Evolutionary conservation across 106 monocot species (phyloP).

Genomic region (Ottelia alismoides): DNA sequence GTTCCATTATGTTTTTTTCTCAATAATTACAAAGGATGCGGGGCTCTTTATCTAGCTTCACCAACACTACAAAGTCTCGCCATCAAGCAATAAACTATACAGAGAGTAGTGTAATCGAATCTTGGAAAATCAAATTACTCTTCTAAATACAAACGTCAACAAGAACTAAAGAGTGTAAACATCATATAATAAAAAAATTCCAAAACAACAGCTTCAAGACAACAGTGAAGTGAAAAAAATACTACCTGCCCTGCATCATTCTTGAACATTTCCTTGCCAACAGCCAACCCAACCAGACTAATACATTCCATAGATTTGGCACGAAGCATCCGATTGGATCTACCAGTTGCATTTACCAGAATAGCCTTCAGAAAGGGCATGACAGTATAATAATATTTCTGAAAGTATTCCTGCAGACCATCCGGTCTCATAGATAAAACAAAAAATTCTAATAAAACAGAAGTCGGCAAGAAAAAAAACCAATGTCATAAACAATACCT

Average conservation of each 20-base stretch:
- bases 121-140: no score
- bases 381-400: conserved; percentile 95
- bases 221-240: no score
- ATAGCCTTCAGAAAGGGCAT: conserved; percentile 91
- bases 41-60: no score
- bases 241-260: conserved; percentile 91
- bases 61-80: no score
- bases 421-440: no score
- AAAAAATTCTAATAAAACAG: not conserved
- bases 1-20: no score
- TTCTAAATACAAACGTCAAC: no score
- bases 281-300: conserved; percentile 96
- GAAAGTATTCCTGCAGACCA: conserved; percentile 72
- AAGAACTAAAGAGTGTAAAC: no score
- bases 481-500: conserved; percentile 26
- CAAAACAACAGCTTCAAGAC: no score
- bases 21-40: no score
- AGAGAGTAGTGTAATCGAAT: not conserved
- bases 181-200: no score
- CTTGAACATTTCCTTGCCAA: conserved; percentile 91
- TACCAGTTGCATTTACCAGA: conserved; percentile 92
- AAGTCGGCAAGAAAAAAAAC: not conserved
- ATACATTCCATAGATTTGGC: conserved; percentile 98
- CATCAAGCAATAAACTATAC: no score
- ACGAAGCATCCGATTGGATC: conserved; percentile 91